Conservation (phyloP, 1,139 yeast species). For the Candida tetrigidarum region DNA sequence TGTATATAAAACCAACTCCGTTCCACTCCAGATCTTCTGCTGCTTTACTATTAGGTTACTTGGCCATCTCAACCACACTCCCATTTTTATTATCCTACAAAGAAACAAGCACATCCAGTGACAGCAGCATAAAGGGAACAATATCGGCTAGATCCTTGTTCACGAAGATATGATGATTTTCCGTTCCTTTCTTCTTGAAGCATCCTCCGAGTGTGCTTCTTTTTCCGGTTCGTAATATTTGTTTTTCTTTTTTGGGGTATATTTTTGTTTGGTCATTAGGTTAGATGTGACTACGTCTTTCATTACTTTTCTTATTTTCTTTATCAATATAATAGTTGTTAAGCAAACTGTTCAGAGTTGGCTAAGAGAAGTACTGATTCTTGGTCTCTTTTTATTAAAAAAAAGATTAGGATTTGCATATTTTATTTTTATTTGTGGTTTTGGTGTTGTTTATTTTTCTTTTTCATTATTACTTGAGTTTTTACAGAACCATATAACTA, state of each 20-base stretch:
- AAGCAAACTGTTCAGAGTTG: neutral
- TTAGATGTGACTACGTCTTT: neutral
- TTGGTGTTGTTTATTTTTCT: too few species aligned
- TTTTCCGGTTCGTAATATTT: too few species aligned
- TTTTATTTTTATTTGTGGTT: too few species aligned
- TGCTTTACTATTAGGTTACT: slow-evolving; percentile 41
- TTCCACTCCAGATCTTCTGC: slow-evolving; percentile 24
- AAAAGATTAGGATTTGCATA: too few species aligned
- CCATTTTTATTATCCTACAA: slow-evolving; percentile 50
- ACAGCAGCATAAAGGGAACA: slow-evolving; percentile 31
- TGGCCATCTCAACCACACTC: slow-evolving; percentile 43
- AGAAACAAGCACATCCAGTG: slow-evolving; percentile 30
- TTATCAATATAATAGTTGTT: neutral
- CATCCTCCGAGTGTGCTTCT: neutral
- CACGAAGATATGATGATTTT: slow-evolving; percentile 33
- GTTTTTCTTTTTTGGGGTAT: neutral
- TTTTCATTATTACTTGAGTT: too few species aligned
- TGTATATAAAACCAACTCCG: slow-evolving; percentile 19
- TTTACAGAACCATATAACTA: too few species aligned
- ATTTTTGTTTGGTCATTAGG: neutral
- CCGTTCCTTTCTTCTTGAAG: neutral
- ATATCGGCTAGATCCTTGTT: slow-evolving; percentile 43
- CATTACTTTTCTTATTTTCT: neutral
- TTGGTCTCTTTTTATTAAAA: too few species aligned
- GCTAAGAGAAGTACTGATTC: too few species aligned